phyloP scores from a whole-genome alignment of 2,329 filamentous ascomycete genomes.

The Diplocarpon rosae region DNA sequence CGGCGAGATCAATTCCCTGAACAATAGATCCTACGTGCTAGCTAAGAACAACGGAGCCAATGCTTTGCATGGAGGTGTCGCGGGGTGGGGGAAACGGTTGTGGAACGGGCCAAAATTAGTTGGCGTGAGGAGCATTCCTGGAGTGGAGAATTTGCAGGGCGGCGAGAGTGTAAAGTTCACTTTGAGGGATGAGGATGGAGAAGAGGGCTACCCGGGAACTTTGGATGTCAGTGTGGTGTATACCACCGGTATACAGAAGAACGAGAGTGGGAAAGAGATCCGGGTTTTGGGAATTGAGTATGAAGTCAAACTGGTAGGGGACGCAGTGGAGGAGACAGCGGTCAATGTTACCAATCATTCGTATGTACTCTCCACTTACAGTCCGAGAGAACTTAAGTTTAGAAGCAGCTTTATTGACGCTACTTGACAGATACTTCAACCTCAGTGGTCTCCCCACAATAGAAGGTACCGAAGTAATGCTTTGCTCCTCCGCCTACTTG shows the following conservation, averaged over 20 bases:
- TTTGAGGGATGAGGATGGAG: conserved; percentile 63
- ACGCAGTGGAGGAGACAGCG: conserved; percentile 72
- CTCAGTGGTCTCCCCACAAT: conserved; percentile 45
- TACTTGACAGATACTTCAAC: conserved; percentile 48
- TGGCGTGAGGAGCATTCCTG: conserved; percentile 38
- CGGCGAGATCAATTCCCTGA: conserved; percentile 61
- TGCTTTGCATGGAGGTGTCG: conserved; percentile 58
- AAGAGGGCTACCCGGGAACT: conserved; percentile 83
- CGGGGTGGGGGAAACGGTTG: conserved; percentile 72
- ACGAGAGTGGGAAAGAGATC: conserved; percentile 47
- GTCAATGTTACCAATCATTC: conserved; percentile 96
- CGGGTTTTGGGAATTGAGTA: conserved; percentile 78
- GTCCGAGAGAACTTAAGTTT: not conserved
- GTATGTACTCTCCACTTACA: conserved; percentile 32
- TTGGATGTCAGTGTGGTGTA: conserved; percentile 72
- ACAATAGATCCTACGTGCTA: conserved; percentile 59
- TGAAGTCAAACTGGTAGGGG: conserved; percentile 66
- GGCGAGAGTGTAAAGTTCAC: conserved; percentile 58
- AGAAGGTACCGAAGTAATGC: conserved; percentile 47
- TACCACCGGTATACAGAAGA: conserved; percentile 56
- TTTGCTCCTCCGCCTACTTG: conserved; percentile 54
- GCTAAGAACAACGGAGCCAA: conserved; percentile 69
- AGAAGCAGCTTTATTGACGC: not conserved
- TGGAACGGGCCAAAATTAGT: conserved; percentile 62
- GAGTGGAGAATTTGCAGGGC: conserved; percentile 43